Evolutionary conservation across 2,329 filamentous ascomycete genomes (phyloP), one percentile per base, ranked within the genome.

Genomic region (Neopestalotiopsis clavispora): DNA sequence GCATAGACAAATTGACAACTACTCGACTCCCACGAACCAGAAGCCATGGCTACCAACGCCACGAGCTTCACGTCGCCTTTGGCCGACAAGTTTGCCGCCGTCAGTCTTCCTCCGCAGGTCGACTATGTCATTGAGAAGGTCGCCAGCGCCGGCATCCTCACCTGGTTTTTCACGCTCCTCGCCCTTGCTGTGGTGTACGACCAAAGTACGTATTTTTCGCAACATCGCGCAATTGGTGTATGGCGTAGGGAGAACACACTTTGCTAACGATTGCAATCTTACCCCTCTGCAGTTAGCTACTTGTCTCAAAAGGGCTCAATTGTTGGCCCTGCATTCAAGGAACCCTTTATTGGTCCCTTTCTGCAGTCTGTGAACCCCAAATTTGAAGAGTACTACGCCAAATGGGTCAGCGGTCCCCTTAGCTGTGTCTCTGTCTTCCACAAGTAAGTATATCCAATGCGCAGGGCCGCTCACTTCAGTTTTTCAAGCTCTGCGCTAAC

Each of bases 371-470:
- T 98, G 75, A 91, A 97, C 80, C 96, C 96, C 69, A 94, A 95
- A 77, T 98, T 98, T 80, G 90, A 92, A 70, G 89, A 95, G 77
- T 99, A 99, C 84, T 88, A 95, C 80, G 91, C 87, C 70, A 98
- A 98, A 86, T 99, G 96, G 96, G 81, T 87, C 75, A 97, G 94
- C 78, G 96, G 93, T 61, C 91, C 93, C 62, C 86, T 99, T 75
- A 98, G 95, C 86, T 99, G 96, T 78, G 96, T 99, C 71, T 98
- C 95, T 2, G 94, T 99, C 76, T 99, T 99, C 85, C 96, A 99
- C 90, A 99, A 98, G 94, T 97, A 89, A 75, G 90, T 77, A 34
- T 12, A 34, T 34, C 32, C 23, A 28, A 23, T 57, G 69, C 42
- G 59, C 32, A 12, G 6, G 9, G 34, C 34, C 34, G 6, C 32